Evolutionary conservation across 2,329 filamentous ascomycete species (phyloP), one percentile per base, ranked within the genome.

Genomic region (Sporothrix globosa): DNA sequence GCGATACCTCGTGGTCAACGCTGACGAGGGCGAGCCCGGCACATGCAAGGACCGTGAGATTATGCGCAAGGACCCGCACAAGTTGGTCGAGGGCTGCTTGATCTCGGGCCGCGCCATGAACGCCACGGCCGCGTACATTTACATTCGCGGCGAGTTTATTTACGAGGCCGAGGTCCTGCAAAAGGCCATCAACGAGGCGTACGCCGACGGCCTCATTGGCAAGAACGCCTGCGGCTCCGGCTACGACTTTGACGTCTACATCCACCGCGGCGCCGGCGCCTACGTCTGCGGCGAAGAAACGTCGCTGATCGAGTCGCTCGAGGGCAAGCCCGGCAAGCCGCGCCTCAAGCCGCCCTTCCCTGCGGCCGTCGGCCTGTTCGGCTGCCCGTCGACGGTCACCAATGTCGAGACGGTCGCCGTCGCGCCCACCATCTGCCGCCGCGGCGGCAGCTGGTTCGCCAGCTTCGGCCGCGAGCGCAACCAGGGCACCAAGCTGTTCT

Each of bases 11-110:
- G 95, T 99, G 73, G 93, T 99, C 84, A 99, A 99, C 79, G 96
- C 96, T 75, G 96, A 99, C 81, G 96, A 99, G 85, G 96, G 96
- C 78, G 96, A 99, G 83, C 96, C 96, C 41, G 96, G 96, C 81
- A 99, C 96, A 69, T 99, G 96, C 90, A 99, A 99, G 85, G 96
- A 99, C 82, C 91, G 96, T 79, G 96, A 99, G 82, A 99, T 99
- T 76, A 99, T 99, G 96, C 93, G 96, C 83, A 99, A 99, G 85
- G 96, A 99, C 81, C 96, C 96, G 73, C 96, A 99, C 86, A 99
- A 99, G 87, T 91, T 99, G 75, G 86, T 99, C 79, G 96, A 99
- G 84, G 96, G 96, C 80, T 99, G 96, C 82, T 86, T 99, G 74
- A 91, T 99, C 65, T 93, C 96, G 75, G 96, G 96, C 68, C 91